A percentile compares a stretch with the other conserved stretches of the same genome.
Evolutionary conservation across 1,284 basidiomycete genomes (phyloP).

Genomic region (Malassezia slooffiae): DNA sequence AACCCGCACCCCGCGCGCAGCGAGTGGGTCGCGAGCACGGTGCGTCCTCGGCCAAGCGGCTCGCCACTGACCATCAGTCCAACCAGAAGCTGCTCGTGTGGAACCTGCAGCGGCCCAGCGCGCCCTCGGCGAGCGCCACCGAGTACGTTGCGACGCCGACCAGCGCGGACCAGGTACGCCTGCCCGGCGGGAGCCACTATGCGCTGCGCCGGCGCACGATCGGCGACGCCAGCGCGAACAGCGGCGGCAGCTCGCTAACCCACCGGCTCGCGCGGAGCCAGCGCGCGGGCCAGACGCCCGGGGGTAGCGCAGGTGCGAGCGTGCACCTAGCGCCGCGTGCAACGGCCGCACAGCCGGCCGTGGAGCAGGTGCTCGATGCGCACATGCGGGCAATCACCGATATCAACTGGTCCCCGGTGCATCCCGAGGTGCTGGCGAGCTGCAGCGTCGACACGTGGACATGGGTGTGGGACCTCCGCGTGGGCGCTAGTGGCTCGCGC

Average conservation of each 20-base stretch:
- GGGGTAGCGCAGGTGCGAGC: no score
- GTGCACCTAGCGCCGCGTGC: constrained; percentile 16
- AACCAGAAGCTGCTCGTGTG: constrained; percentile 92
- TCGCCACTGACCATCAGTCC: constrained; percentile 48
- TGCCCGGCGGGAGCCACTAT: no score
- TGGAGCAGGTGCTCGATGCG: constrained; percentile 37
- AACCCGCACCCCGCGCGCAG: constrained; percentile 74
- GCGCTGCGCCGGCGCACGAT: no score
- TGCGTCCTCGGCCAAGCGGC: no score
- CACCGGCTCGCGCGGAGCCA: no score
- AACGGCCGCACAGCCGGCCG: constrained; percentile 14
- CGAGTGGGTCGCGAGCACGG: constrained; percentile 83
- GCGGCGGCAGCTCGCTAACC: no score
- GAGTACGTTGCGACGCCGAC: constrained; percentile 4
- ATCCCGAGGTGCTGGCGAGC: constrained; percentile 40
- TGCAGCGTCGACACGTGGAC: constrained; percentile 45
- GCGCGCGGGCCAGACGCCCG: not conserved
- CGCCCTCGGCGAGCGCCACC: constrained; percentile 1
- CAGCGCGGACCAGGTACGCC: no score
- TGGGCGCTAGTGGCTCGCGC: constrained; percentile 16
- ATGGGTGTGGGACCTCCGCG: constrained; percentile 43
- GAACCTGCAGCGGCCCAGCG: constrained; percentile 58
- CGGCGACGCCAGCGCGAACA: no score
- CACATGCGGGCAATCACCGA: constrained; percentile 44
- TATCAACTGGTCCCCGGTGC: constrained; percentile 44